Percentiles rank a stretch among this genome's conserved stretches.
These are phyloP conservation scores for Fusarium miscanthi DNA, from an alignment of 2,329 filamentous ascomycete species.

Conservation along the genomic window DNA sequence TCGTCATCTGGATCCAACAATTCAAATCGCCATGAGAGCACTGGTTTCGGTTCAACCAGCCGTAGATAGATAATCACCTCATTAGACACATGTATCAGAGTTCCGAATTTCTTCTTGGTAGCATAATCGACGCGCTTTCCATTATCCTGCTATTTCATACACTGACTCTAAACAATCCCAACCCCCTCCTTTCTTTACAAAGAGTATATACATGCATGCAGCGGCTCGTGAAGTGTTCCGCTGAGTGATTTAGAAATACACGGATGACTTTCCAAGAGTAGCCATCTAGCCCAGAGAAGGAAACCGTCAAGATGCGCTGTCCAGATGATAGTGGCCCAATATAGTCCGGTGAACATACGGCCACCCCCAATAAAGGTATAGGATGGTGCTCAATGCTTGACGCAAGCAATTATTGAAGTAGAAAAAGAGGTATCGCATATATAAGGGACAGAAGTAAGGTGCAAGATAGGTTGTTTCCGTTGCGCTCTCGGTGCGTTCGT, in stretches of 20 bases:
- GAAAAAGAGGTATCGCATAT: constrained; percentile 41
- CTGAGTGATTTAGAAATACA: constrained; percentile 45
- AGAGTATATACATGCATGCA: constrained; percentile 43
- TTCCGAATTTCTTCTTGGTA: constrained; percentile 6
- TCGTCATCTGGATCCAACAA: constrained; percentile 53
- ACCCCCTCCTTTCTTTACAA: constrained; percentile 31
- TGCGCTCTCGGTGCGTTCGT: constrained; percentile 1
- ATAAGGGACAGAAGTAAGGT: constrained; percentile 19
- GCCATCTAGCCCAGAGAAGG: constrained; percentile 46
- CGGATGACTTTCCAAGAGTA: constrained; percentile 44
- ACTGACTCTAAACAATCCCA: constrained; percentile 23
- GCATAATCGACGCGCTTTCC: constrained; percentile 41
- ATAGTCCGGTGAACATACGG: not conserved
- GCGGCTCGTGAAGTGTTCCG: constrained; percentile 12
- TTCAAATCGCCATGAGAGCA: constrained; percentile 70
- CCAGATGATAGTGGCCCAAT: constrained; percentile 26
- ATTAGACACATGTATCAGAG: not conserved
- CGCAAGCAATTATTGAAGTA: constrained; percentile 41
- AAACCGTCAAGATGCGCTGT: constrained; percentile 37
- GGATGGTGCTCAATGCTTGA: constrained; percentile 35
- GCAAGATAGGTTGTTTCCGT: constrained; percentile 17
- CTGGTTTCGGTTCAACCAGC: constrained; percentile 77
- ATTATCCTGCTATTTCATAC: constrained; percentile 45
- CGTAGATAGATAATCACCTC: constrained; percentile 56
- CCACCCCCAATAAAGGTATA: constrained; percentile 22